Percentiles rank a stretch among this genome's conserved stretches.
Conservation (phyloP, 2,329 filamentous ascomycete genomes). For the Ceratocystis colombiana region DNA sequence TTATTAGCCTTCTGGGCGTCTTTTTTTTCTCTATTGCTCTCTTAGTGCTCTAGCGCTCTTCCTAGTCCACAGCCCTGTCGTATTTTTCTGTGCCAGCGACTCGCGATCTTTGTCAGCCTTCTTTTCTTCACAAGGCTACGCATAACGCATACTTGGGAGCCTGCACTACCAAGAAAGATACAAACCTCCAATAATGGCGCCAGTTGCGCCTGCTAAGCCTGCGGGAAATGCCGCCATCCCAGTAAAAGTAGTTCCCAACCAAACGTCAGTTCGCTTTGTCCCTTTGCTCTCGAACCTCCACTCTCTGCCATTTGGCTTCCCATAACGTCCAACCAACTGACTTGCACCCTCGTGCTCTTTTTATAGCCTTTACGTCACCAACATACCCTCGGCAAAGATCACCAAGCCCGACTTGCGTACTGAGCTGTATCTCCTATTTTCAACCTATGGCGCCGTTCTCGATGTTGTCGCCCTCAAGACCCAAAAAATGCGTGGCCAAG, state of each 20-base stretch:
- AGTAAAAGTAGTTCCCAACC: conserved; percentile 51
- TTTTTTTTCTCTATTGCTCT: neutral
- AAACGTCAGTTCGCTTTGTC: conserved; percentile 50
- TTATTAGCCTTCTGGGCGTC: neutral
- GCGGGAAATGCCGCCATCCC: neutral
- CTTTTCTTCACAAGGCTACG: conserved; percentile 25
- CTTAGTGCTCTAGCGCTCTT: neutral
- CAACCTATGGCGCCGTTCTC: conserved; percentile 83
- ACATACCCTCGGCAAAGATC: conserved; percentile 76
- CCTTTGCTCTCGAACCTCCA: neutral
- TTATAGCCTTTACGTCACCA: conserved; percentile 74
- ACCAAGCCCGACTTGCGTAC: conserved; percentile 80
- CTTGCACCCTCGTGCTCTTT: neutral
- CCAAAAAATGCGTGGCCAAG: conserved; percentile 87
- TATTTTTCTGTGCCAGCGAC: conserved; percentile 2
- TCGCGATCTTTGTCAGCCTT: conserved; percentile 25
- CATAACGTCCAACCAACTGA: neutral
- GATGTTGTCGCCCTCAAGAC: conserved; percentile 88
- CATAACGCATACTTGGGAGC: conserved; percentile 28
- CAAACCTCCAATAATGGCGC: conserved; percentile 19
- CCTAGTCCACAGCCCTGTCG: conserved; percentile 16
- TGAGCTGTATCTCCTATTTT: conserved; percentile 84
- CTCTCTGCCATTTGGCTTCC: neutral
- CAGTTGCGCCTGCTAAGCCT: conserved; percentile 18
- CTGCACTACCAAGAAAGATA: neutral